Evolutionary conservation across 176 grass and related monocot genomes (phyloP).

Genomic region (Oryza longistaminata): DNA sequence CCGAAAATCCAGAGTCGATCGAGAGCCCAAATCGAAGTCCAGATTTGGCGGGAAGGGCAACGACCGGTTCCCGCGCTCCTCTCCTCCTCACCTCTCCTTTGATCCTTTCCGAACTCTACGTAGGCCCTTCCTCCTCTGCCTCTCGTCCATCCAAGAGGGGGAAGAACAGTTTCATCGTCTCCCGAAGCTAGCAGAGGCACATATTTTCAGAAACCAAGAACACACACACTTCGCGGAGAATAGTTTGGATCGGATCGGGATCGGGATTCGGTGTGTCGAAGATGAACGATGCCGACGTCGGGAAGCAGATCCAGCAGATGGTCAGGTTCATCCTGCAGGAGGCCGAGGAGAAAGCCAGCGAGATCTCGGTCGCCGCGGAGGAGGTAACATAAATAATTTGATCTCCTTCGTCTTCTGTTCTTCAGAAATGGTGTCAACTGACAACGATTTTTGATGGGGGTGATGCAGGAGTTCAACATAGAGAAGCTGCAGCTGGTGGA

Average conservation of each 20-base stretch:
- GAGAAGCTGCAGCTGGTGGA: constrained; percentile 87
- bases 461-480: constrained; percentile 74
- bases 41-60: constrained; percentile 39
- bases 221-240: neutral
- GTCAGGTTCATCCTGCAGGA: constrained; percentile 86
- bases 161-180: neutral
- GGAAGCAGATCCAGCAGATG: constrained; percentile 89
- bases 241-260: neutral
- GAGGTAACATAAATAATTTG: constrained; percentile 35
- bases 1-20: neutral
- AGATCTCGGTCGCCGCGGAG: constrained; percentile 76
- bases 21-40: neutral
- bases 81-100: neutral
- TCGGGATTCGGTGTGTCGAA: constrained; percentile 30
- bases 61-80: constrained; percentile 12
- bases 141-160: constrained; percentile 17
- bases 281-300: constrained; percentile 82
- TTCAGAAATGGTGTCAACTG: neutral
- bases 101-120: constrained; percentile 33
- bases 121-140: neutral
- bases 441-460: neutral
- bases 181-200: neutral
- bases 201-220: neutral
- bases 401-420: neutral
- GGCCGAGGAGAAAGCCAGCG: constrained; percentile 84